phyloP scores from a whole-genome alignment of 2,329 filamentous ascomycete genomes.

The Microthyrium microscopicum region DNA sequence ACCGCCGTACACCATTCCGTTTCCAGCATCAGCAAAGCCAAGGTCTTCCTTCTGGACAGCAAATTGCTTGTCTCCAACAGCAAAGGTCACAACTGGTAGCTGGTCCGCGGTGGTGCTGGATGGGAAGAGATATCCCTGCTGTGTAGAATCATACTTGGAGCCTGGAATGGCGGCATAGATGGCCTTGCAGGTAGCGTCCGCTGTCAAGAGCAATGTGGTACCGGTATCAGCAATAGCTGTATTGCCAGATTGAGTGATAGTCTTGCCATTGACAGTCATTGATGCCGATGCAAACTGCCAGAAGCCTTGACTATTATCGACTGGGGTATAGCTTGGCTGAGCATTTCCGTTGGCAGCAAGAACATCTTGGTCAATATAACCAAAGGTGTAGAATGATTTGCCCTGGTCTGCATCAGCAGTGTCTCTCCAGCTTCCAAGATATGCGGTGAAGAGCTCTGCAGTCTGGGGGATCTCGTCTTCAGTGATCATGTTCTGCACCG shows the following conservation, averaged over 20 bases:
- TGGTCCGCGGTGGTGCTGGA: constrained; percentile 31
- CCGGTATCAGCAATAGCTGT: constrained; percentile 57
- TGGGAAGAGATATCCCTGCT: constrained; percentile 51
- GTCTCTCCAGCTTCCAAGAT: constrained; percentile 41
- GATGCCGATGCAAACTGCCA: constrained; percentile 48
- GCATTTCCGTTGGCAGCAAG: constrained; percentile 36
- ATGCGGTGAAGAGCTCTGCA: constrained; percentile 48
- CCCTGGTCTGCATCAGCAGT: constrained; percentile 25
- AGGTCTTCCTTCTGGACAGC: constrained; percentile 46
- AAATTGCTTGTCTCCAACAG: constrained; percentile 45
- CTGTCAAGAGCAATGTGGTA: constrained; percentile 49
- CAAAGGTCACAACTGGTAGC: constrained; percentile 45
- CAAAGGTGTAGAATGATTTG: constrained; percentile 54
- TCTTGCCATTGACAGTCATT: constrained; percentile 39
- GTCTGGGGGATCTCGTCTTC: constrained; percentile 36
- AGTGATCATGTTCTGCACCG: constrained; percentile 52
- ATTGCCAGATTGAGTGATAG: constrained; percentile 35
- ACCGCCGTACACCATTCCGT: constrained; percentile 43
- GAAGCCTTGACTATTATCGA: constrained; percentile 50
- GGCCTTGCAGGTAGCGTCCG: constrained; percentile 41
- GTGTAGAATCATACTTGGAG: constrained; percentile 29
- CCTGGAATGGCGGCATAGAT: constrained; percentile 50
- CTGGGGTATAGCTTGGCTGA: constrained; percentile 40
- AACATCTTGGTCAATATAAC: constrained; percentile 49
- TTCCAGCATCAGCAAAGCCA: constrained; percentile 38